These are phyloP conservation scores for Diaporthe velutina DNA, from an alignment of 2,329 filamentous ascomycete species.

Conservation along the genomic window DNA sequence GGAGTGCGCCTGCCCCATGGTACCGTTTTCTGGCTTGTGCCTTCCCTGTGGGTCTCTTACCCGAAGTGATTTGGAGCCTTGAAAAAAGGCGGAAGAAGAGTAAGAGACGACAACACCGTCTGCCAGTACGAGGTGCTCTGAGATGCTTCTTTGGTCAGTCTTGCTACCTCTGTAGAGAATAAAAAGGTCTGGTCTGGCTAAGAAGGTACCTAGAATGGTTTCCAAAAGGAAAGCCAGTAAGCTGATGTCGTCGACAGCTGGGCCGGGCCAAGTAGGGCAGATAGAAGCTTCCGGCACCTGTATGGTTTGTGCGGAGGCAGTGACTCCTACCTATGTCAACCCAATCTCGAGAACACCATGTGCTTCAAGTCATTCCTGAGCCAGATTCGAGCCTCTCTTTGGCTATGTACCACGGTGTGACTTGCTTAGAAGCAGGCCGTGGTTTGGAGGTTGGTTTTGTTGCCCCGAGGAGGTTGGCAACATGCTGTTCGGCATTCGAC, in stretches of 20 bases:
- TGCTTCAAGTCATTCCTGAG: no score
- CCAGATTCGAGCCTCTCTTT: background rate
- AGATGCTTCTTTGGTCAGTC: background rate
- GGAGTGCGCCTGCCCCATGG: constrained; percentile 19
- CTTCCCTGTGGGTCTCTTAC: background rate
- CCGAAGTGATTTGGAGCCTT: background rate
- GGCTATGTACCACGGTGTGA: background rate
- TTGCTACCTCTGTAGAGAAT: background rate
- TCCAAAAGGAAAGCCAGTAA: no score
- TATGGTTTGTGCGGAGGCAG: background rate
- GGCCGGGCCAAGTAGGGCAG: background rate
- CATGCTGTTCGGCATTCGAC: background rate
- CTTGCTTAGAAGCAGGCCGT: no score
- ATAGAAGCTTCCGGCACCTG: background rate
- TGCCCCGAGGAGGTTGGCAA: background rate
- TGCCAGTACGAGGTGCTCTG: background rate
- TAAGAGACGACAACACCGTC: background rate
- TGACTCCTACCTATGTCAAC: background rate
- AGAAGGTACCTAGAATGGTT: background rate
- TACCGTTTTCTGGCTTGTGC: background rate
- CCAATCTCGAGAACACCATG: background rate
- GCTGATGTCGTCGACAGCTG: background rate
- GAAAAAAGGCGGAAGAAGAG: background rate
- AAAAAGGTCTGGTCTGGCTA: background rate
- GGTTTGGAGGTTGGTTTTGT: background rate